Percentiles rank a stretch among this genome's conserved stretches.
Evolutionary conservation across 148 eudicot genomes (phyloP).

Genomic region (Suaeda aralocaspica): DNA sequence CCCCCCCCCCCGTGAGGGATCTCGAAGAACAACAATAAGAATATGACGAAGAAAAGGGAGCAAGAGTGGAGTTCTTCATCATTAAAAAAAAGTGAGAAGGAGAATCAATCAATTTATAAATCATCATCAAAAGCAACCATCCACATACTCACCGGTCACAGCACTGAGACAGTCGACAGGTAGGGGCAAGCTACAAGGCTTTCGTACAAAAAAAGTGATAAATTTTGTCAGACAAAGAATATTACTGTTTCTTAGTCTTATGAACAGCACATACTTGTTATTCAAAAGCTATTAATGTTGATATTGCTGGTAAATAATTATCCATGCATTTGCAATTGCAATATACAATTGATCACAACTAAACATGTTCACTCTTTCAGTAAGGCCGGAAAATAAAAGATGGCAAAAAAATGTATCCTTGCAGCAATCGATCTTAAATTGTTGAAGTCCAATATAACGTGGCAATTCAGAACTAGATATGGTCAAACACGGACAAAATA

Average conservation of each 20-base stretch:
- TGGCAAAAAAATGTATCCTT: no score
- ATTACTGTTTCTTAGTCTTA: background rate
- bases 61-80: background rate
- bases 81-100: background rate
- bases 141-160: no score
- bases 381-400: no score
- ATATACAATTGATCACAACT: no score
- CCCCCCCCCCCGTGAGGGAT: no score
- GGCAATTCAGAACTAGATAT: no score
- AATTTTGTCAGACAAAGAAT: background rate
- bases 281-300: background rate
- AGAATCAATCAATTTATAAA: background rate
- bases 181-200: background rate
- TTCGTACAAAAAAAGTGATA: background rate
- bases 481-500: no score
- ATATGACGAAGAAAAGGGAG: background rate
- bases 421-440: no score
- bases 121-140: background rate
- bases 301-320: no score
- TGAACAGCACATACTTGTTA: background rate
- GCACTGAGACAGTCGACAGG: background rate
- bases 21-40: background rate
- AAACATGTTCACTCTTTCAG: no score
- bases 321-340: no score
- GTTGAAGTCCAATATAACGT: no score